Conservation (phyloP, 768 basidiomycete genomes). For the Amanita brunnescens region DNA sequence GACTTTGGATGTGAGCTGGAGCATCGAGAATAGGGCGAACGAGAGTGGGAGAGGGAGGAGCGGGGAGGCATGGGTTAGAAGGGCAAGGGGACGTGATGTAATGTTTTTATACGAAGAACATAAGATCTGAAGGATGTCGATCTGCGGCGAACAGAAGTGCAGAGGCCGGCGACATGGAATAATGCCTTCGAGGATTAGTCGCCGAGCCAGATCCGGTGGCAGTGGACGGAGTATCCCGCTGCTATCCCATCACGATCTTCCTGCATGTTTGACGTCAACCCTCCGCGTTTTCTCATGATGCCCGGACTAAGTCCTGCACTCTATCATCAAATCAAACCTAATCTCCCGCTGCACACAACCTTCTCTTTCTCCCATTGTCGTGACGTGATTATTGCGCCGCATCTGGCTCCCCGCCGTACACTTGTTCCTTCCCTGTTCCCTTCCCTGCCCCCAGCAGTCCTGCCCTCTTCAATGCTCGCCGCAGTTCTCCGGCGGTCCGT, state of each 20-base stretch:
- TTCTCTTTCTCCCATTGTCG: slow-evolving; percentile 4
- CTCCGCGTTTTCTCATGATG: neutral
- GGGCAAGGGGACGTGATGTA: slow-evolving; percentile 16
- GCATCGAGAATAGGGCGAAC: slow-evolving; percentile 40
- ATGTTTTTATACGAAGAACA: slow-evolving; percentile 12
- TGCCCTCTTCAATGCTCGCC: slow-evolving; percentile 50
- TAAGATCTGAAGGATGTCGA: slow-evolving; percentile 37
- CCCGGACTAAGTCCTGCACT: neutral
- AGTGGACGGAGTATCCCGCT: slow-evolving; percentile 13
- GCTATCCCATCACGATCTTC: slow-evolving; percentile 1
- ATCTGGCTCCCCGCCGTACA: slow-evolving; percentile 9
- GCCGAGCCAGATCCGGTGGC: slow-evolving; percentile 27
- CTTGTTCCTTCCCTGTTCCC: too few species aligned
- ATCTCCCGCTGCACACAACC: slow-evolving; percentile 24
- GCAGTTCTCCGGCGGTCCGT: slow-evolving; percentile 73
- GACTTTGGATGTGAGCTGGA: slow-evolving; percentile 62
- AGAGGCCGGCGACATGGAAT: slow-evolving; percentile 9
- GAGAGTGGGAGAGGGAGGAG: slow-evolving; percentile 26
- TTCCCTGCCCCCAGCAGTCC: slow-evolving; percentile 26
- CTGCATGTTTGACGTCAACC: slow-evolving; percentile 10
- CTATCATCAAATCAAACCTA: slow-evolving; percentile 19
- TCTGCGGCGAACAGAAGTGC: slow-evolving; percentile 23
- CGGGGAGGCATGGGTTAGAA: slow-evolving; percentile 48
- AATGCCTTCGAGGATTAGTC: slow-evolving; percentile 27
- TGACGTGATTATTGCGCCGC: slow-evolving; percentile 5